Conservation (phyloP, 2,329 filamentous ascomycete genomes). For the Epichloe gansuensis region DNA sequence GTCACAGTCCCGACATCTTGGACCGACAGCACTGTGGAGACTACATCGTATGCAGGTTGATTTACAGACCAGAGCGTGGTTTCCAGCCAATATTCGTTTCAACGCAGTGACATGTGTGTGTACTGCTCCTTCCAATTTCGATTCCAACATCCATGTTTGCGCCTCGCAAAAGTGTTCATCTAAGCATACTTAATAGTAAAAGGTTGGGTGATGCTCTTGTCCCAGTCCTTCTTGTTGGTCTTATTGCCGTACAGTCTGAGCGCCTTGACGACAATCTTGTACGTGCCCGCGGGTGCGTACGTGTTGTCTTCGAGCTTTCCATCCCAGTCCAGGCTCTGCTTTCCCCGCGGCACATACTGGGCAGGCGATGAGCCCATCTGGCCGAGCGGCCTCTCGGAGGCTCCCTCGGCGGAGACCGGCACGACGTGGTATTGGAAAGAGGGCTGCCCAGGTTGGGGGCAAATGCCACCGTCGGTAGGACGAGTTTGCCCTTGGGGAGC, state of each 20-base stretch:
- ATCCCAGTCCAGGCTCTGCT: slow-evolving; percentile 18
- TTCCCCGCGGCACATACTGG: neutral
- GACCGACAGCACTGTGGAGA: too few relatives aligned
- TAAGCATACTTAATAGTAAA: neutral
- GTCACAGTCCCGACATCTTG: too few relatives aligned
- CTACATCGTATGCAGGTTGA: too few relatives aligned
- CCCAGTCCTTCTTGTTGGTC: slow-evolving; percentile 25
- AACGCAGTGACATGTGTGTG: too few relatives aligned
- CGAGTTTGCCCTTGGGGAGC: neutral
- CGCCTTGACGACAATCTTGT: slow-evolving; percentile 30
- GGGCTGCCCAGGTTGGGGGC: too few relatives aligned
- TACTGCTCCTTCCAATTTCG: too few relatives aligned
- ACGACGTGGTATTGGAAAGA: too few relatives aligned
- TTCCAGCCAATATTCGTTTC: too few relatives aligned
- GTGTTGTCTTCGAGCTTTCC: slow-evolving; percentile 27
- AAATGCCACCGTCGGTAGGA: too few relatives aligned
- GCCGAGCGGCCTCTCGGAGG: neutral
- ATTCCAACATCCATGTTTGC: too few relatives aligned
- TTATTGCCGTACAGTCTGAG: slow-evolving; percentile 32
- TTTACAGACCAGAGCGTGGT: too few relatives aligned
- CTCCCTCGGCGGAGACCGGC: too few relatives aligned
- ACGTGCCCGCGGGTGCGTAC: slow-evolving; percentile 28
- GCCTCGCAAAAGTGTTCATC: neutral
- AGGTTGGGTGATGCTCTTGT: slow-evolving; percentile 10
- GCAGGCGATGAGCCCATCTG: neutral